A percentile compares a stretch with the other conserved stretches of the same genome.
These are phyloP conservation scores for Bipolaris sorokiniana DNA, from an alignment of 2,329 filamentous ascomycete species.

Conservation along the genomic window DNA sequence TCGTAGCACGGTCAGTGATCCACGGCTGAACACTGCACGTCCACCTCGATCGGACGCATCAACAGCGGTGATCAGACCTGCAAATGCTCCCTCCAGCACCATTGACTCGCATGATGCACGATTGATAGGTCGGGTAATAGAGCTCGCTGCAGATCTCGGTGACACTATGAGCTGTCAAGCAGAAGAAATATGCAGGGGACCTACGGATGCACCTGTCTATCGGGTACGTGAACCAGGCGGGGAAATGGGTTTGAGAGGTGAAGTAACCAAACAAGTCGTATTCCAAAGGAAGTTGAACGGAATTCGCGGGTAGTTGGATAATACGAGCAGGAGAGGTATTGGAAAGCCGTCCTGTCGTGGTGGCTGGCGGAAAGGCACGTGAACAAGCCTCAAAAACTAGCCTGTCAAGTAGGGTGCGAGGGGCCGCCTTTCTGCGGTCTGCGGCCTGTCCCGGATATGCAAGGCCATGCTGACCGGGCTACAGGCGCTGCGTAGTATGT, in stretches of 20 bases:
- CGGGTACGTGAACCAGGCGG: background rate
- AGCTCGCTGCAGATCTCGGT: constrained; percentile 2
- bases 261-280: constrained; percentile 5
- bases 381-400: background rate
- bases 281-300: constrained; percentile 1
- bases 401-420: background rate
- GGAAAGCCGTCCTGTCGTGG: constrained; percentile 1
- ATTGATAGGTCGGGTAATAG: constrained; percentile 2
- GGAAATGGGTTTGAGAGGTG: no score
- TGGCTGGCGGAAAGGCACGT: constrained; percentile 2
- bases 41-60: constrained; percentile 10
- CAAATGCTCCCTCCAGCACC: background rate
- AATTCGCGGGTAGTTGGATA: background rate
- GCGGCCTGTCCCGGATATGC: constrained; percentile 13
- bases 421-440: background rate
- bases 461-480: constrained; percentile 6
- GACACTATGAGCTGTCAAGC: constrained; percentile 2
- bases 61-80: constrained; percentile 7
- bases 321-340: background rate
- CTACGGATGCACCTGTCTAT: background rate
- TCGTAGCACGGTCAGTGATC: constrained; percentile 6
- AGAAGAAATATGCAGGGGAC: constrained; percentile 3
- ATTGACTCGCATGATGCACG: background rate
- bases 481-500: background rate
- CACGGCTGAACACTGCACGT: constrained; percentile 16